Evolutionary conservation across 306 rosid species (phyloP), one percentile per base, ranked within the genome.

Genomic region (Cajanus cajan): DNA sequence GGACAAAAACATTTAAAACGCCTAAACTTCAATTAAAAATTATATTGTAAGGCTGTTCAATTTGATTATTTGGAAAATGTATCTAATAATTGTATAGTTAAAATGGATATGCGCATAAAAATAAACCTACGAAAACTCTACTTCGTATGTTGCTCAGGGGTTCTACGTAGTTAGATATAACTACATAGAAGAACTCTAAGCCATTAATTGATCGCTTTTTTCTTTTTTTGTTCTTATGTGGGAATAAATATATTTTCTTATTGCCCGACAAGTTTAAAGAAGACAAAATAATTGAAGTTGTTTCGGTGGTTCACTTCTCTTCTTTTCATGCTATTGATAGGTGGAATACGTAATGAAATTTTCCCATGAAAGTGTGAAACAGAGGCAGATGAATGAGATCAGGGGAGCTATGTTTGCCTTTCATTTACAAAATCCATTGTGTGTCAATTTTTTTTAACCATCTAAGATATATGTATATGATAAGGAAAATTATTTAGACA

Each of bases 221-320:
- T 14, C 54, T 10, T 11, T 6, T 43, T 45, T 78, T 68, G 62
- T 68, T 77, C 75, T 11, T 55, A 55, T 55, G 76, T 78, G 24
- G 28, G 47, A 33, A 71, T 40, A 31, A 54, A 55, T 54, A 7
- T 55, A 74, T 15, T 79, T 71, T 16, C n/a, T 25, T 22, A 36
- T 71, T 22, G 78, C 72, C 48, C 36, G 73, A 80, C 67, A 71
- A 69, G 43, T 57, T 57, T 28, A 74, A 80, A 65, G 62, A 44
- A 40, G 51, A 37, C 70, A 43, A 81, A 31, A 66, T 81, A 74
- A 74, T 74, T 74, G 70, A 78, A 78, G 76, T 67, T 43, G 80
- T 67, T 64, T 73, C 51, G 83, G 67, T 43, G 63, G 65, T 81
- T 74, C 41, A 36, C 1, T 74, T 81, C 77, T 55, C 85, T 81